Base-by-base conservation (phyloP, 805 yeast genomes). In the Cyberlindnera euphorbiae region DNA sequence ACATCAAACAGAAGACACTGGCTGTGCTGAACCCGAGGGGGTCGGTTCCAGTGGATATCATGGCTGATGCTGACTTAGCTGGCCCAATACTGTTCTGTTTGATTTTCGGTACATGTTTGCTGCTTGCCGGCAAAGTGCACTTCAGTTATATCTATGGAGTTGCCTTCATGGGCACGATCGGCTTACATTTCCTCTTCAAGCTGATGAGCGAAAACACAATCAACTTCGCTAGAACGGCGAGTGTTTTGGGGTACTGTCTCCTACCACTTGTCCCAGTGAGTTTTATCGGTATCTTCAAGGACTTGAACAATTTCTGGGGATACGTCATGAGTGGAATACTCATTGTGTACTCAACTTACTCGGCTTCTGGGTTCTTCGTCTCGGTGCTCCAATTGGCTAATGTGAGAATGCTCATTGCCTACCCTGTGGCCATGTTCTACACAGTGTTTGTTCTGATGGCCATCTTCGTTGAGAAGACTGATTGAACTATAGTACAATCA, bases 121-220 rank as follows among this genome's bases (percentile, higher is more conserved):
- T 90, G 33, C 67, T 89, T 29, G 80, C 95, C 1, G 97, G 98
- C 5, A 93, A 90, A 59, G 84, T 90, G 12, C 97, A 93, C 59
- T 93, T 93, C 57, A 97, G 97, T 2, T 93, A 93, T 59, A 84
- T 93, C 33, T 93, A 93, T 55, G 97, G 98, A 26, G 95, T 93
- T 28, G 97, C 96, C 0, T 63, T 93, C 28, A 79, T 90, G 49
- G 98, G 98, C 13, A 82, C 95, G 2, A 56, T 86, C 12, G 78
- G 95, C 22, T 73, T 88, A 46, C 97, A 89, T 61, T 75, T 75
- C 49, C 67, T 93, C 41, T 82, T 94, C 59, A 88, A 83, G 57
- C 67, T 87, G 44, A 93, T 93, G 98, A 79, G 95, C 38, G 74
- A 72, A 35, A 42, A 46, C 2, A 44, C 57, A n/a, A 62, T 75